Evolutionary conservation across 352 stramenopile genomes (phyloP).

Genomic region (Pythium vanterpoolii): DNA sequence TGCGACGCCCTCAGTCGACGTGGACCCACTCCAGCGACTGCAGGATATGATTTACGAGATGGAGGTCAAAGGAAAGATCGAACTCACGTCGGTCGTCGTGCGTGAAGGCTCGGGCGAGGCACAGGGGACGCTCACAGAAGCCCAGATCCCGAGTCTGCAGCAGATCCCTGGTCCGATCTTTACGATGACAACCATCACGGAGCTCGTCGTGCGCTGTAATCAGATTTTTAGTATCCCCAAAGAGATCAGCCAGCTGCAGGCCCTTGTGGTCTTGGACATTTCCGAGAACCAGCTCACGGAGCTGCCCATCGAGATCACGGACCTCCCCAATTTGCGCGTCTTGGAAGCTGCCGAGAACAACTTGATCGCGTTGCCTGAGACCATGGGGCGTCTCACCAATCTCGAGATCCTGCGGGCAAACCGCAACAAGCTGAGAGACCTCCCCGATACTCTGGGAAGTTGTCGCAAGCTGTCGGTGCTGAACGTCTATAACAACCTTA

Average conservation of each 20-base stretch:
- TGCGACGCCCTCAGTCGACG: slow-evolving; percentile 24
- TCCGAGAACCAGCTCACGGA: slow-evolving; percentile 61
- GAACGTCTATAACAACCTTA: slow-evolving; percentile 80
- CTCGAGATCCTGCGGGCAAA: slow-evolving; percentile 55
- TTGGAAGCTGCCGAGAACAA: slow-evolving; percentile 61
- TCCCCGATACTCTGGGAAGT: slow-evolving; percentile 47
- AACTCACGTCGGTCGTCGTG: slow-evolving; percentile 58
- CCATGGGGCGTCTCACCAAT: slow-evolving; percentile 43
- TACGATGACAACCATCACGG: slow-evolving; percentile 49
- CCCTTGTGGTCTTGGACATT: slow-evolving; percentile 44
- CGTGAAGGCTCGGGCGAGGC: slow-evolving; percentile 33
- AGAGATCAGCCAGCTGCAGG: slow-evolving; percentile 48
- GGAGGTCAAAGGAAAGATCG: slow-evolving; percentile 41
- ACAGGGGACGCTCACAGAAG: slow-evolving; percentile 47
- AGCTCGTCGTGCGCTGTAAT: slow-evolving; percentile 68
- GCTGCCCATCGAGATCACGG: slow-evolving; percentile 42
- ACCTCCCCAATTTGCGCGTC: slow-evolving; percentile 43
- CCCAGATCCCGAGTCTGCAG: slow-evolving; percentile 42
- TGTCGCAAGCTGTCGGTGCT: slow-evolving; percentile 53
- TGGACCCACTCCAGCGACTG: slow-evolving; percentile 28
- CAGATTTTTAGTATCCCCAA: slow-evolving; percentile 51
- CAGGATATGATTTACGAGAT: slow-evolving; percentile 53
- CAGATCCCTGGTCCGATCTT: slow-evolving; percentile 59
- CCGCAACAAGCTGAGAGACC: slow-evolving; percentile 44
- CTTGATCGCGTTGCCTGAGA: slow-evolving; percentile 41